Conservation (phyloP, 345 rosid genomes). For the Theobroma cacao region DNA sequence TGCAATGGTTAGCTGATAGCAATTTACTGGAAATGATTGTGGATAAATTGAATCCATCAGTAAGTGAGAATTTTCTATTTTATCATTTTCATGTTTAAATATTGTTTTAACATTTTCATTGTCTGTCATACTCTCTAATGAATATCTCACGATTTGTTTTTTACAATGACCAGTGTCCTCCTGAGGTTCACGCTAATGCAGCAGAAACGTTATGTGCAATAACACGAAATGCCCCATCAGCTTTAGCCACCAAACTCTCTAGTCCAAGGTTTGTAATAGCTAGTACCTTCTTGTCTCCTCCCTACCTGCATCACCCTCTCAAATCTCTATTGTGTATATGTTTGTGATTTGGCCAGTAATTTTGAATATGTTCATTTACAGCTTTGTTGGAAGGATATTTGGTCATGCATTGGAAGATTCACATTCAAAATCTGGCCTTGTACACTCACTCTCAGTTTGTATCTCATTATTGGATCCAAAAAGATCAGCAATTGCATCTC, state of each 20-base stretch:
- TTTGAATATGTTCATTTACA: constrained; percentile 31
- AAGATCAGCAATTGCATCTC: constrained; percentile 63
- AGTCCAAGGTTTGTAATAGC: constrained; percentile 65
- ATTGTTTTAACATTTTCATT: background rate
- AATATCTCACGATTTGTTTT: constrained; percentile 24
- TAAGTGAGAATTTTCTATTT: constrained; percentile 36
- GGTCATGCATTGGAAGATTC: constrained; percentile 95
- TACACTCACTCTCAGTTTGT: constrained; percentile 94
- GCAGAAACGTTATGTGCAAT: constrained; percentile 95
- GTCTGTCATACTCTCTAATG: constrained; percentile 2
- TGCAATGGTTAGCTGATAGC: constrained; percentile 98
- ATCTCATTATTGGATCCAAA: constrained; percentile 92
- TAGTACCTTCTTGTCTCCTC: constrained; percentile 13
- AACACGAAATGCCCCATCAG: constrained; percentile 86
- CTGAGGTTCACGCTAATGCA: constrained; percentile 94
- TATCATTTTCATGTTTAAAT: background rate
- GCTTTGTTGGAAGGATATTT: constrained; percentile 88
- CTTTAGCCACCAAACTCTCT: constrained; percentile 84
- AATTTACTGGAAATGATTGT: constrained; percentile 92
- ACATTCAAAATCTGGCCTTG: constrained; percentile 82
- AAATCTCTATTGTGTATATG: background rate
- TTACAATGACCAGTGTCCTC: constrained; percentile 51
- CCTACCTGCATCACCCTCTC: background rate
- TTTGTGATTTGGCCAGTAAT: constrained; percentile 6
- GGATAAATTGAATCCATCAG: constrained; percentile 85